Percentiles rank a stretch among this genome's conserved stretches.
Conservation (phyloP, 2,329 filamentous ascomycete species). For the Diaporthe sp. region DNA sequence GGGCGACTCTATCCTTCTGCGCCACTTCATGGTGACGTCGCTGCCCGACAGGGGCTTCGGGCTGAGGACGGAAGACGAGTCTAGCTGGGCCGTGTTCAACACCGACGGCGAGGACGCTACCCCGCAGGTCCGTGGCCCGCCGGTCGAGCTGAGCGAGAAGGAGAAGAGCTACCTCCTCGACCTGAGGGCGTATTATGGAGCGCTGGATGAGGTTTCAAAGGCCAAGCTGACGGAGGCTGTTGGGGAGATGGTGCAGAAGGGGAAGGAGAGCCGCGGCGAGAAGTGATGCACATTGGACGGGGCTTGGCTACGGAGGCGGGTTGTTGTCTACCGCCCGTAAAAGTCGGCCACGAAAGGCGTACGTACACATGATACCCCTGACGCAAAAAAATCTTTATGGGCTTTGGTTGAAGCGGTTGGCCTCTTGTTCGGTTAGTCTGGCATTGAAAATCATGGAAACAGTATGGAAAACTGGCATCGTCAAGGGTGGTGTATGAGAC, state of each 20-base stretch:
- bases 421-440: not conserved
- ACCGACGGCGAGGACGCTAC: constrained; percentile 54
- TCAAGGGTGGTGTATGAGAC: not conserved
- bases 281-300: constrained; percentile 5
- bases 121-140: constrained; percentile 71
- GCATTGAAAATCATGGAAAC: not conserved
- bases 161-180: constrained; percentile 65
- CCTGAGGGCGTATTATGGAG: constrained; percentile 64
- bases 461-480: not conserved
- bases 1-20: constrained; percentile 72
- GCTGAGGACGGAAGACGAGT: constrained; percentile 65
- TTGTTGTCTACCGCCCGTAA: not conserved
- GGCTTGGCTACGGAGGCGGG: not conserved
- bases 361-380: constrained; percentile 26
- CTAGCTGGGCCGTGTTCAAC: constrained; percentile 75
- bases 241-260: constrained; percentile 33
- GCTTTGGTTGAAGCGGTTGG: not conserved
- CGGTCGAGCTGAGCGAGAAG: constrained; percentile 66
- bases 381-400: not conserved
- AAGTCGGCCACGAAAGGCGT: constrained; percentile 1
- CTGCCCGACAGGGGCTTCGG: constrained; percentile 70
- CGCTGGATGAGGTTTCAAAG: constrained; percentile 61
- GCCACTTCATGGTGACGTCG: constrained; percentile 67
- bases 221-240: constrained; percentile 63
- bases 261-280: constrained; percentile 35